phyloP scores from a whole-genome alignment of 2,329 filamentous ascomycete species.

The Elsinoe arachidis region DNA sequence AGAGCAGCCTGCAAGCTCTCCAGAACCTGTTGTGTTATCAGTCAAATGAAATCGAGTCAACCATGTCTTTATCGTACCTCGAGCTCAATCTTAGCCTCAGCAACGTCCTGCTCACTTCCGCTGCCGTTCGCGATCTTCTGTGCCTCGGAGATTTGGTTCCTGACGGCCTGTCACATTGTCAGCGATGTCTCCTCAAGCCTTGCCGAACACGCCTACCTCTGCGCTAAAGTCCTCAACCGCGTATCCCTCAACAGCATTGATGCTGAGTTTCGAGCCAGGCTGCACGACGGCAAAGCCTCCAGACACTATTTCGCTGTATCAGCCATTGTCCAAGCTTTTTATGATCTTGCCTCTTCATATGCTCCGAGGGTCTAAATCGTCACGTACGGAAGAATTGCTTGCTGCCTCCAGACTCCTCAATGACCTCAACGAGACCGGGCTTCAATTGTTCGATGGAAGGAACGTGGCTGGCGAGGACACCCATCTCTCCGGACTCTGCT shows the following conservation, averaged over 20 bases:
- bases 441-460: constrained; percentile 98
- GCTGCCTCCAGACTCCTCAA: constrained; percentile 80
- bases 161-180: constrained; percentile 52
- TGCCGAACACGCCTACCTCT: constrained; percentile 45
- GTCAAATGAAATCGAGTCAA: constrained; percentile 21
- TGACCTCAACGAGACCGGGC: constrained; percentile 87
- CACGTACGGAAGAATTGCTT: constrained; percentile 98
- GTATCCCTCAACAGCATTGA: constrained; percentile 96
- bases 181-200: neutral
- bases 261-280: constrained; percentile 88
- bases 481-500: constrained; percentile 97
- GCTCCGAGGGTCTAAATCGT: neutral
- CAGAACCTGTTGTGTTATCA: constrained; percentile 51
- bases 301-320: constrained; percentile 54
- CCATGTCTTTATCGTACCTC: constrained; percentile 60
- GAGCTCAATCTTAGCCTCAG: constrained; percentile 97
- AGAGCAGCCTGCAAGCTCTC: constrained; percentile 73
- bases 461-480: constrained; percentile 98
- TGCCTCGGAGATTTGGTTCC: constrained; percentile 83
- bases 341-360: neutral
- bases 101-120: constrained; percentile 94
- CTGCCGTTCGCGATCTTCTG: constrained; percentile 87
- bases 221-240: constrained; percentile 91
- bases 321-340: constrained; percentile 11
- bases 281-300: constrained; percentile 96